phyloP scores from a whole-genome alignment of 192 early-diverging fungal genomes.

The Entomortierella lignicola region DNA sequence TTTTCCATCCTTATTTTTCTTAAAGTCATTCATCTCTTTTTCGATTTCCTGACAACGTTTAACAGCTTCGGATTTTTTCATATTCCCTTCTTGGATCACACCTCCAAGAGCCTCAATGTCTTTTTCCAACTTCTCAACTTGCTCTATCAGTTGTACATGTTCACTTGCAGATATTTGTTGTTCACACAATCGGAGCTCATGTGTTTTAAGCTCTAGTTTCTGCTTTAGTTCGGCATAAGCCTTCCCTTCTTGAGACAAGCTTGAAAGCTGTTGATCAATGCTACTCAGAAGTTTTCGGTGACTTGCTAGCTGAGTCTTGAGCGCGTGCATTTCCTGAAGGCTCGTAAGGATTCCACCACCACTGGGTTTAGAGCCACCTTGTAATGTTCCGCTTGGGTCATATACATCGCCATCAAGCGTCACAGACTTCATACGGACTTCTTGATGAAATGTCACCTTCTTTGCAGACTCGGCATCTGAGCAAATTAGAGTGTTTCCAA shows the following conservation, averaged over 20 bases:
- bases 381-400: slow-evolving; percentile 92
- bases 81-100: slow-evolving; percentile 54
- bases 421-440: slow-evolving; percentile 89
- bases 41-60: slow-evolving; percentile 74
- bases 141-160: slow-evolving; percentile 60
- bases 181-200: slow-evolving; percentile 82
- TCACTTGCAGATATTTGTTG: slow-evolving; percentile 80
- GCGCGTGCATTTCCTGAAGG: slow-evolving; percentile 77
- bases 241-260: slow-evolving; percentile 63
- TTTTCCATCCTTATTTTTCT: slow-evolving; percentile 89
- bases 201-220: slow-evolving; percentile 77
- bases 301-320: slow-evolving; percentile 62
- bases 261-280: slow-evolving; percentile 66
- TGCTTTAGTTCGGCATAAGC: slow-evolving; percentile 71
- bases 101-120: slow-evolving; percentile 62
- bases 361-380: slow-evolving; percentile 87
- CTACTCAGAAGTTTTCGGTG: slow-evolving; percentile 62
- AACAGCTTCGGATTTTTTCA: slow-evolving; percentile 60
- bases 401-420: slow-evolving; percentile 97
- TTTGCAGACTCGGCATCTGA: slow-evolving; percentile 87
- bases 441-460: slow-evolving; percentile 88
- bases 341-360: slow-evolving; percentile 79
- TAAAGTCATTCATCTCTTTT: slow-evolving; percentile 91
- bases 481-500: slow-evolving; percentile 93
- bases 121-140: slow-evolving; percentile 67